Conservation (phyloP, 2,329 filamentous ascomycete genomes). For the Aaosphaeria arxii region DNA sequence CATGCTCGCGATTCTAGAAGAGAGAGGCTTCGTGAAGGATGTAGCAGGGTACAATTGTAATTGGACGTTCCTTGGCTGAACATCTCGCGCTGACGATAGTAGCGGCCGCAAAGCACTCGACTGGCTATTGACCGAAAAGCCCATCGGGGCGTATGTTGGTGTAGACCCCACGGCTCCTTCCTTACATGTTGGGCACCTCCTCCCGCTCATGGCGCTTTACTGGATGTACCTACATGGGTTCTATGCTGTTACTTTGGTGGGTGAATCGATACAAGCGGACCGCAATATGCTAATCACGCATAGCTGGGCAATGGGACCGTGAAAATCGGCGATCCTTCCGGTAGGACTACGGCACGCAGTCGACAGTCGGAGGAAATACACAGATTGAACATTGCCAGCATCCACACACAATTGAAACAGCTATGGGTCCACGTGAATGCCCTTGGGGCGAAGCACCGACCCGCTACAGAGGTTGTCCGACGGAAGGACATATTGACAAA, state of each 20-base stretch:
- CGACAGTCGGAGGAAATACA: slow-evolving; percentile 52
- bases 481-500: slow-evolving; percentile 74
- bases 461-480: slow-evolving; percentile 62
- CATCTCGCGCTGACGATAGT: slow-evolving; percentile 9
- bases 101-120: slow-evolving; percentile 55
- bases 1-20: slow-evolving; percentile 64
- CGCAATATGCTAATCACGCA: slow-evolving; percentile 16
- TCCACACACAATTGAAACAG: slow-evolving; percentile 67
- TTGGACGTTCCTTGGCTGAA: not conserved
- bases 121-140: slow-evolving; percentile 61
- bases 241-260: slow-evolving; percentile 60
- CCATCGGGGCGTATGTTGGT: slow-evolving; percentile 74
- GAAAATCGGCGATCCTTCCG: slow-evolving; percentile 76
- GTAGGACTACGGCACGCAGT: slow-evolving; percentile 61
- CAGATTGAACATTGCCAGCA: slow-evolving; percentile 63
- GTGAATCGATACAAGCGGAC: slow-evolving; percentile 13
- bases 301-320: slow-evolving; percentile 71
- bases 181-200: slow-evolving; percentile 74
- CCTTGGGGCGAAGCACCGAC: slow-evolving; percentile 65
- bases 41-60: slow-evolving; percentile 65
- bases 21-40: slow-evolving; percentile 71
- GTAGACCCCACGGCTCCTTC: slow-evolving; percentile 80
- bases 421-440: slow-evolving; percentile 72
- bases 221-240: slow-evolving; percentile 80
- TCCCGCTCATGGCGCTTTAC: slow-evolving; percentile 79